phyloP scores from a whole-genome alignment of 176 grass and related monocot species.

The Elaeis guineensis region DNA sequence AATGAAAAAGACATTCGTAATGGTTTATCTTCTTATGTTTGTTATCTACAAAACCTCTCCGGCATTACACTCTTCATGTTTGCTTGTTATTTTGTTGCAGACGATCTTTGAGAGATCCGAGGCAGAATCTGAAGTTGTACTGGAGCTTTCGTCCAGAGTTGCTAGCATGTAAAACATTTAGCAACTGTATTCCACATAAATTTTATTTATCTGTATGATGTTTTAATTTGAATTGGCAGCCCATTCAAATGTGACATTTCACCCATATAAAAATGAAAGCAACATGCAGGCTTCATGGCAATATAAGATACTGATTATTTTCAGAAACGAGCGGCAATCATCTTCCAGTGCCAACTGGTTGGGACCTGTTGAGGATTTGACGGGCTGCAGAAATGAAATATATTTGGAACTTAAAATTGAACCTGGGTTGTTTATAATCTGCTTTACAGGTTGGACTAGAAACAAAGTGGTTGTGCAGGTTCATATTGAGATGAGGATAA shows the following conservation, averaged over 20 bases:
- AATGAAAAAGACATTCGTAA: too few species aligned
- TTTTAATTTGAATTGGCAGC: constrained; percentile 4
- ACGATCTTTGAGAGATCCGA: not conserved
- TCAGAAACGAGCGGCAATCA: not conserved
- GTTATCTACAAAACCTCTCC: not conserved
- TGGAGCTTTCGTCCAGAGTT: constrained; percentile 40
- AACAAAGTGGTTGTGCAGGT: too few species aligned
- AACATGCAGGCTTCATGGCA: not conserved
- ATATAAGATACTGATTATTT: not conserved
- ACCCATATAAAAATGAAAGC: not conserved
- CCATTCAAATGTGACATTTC: constrained; percentile 38
- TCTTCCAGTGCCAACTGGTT: too few species aligned
- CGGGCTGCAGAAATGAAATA: too few species aligned
- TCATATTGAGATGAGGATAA: too few species aligned
- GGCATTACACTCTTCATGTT: not conserved
- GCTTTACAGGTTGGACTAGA: too few species aligned
- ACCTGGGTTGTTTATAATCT: too few species aligned
- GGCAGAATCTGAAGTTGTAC: constrained; percentile 32
- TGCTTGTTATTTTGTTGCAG: constrained; percentile 17
- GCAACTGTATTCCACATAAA: constrained; percentile 28
- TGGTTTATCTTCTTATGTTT: too few species aligned
- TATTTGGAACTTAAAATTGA: too few species aligned
- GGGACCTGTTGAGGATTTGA: too few species aligned
- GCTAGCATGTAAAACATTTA: constrained; percentile 37
- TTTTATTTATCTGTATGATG: not conserved